These are phyloP conservation scores for Ceratocystiopsis sp. DNA, from an alignment of 2,329 filamentous ascomycete species.

Conservation along the genomic window DNA sequence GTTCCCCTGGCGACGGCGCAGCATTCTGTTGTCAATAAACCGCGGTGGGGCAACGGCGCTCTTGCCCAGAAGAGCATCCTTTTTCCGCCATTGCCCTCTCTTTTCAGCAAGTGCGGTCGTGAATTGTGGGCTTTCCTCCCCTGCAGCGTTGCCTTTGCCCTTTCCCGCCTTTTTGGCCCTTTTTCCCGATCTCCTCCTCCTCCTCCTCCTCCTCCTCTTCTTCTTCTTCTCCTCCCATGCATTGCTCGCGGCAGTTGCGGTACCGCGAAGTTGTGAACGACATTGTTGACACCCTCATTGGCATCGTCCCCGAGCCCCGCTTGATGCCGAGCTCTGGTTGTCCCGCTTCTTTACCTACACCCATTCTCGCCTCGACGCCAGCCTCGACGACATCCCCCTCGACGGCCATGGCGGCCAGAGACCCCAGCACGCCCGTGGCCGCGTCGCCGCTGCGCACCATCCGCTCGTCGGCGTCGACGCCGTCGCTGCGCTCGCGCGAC, in stretches of 20 bases:
- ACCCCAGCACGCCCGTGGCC: too few relatives aligned
- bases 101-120: too few relatives aligned
- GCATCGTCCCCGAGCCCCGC: slow-evolving; percentile 23
- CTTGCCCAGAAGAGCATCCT: too few relatives aligned
- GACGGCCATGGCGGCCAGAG: too few relatives aligned
- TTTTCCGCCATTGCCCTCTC: too few relatives aligned
- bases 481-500: slow-evolving; percentile 58
- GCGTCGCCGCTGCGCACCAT: slow-evolving; percentile 20
- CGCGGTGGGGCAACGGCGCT: too few relatives aligned
- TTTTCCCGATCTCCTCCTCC: too few relatives aligned
- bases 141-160: neutral
- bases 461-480: slow-evolving; percentile 58
- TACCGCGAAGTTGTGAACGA: slow-evolving; percentile 13
- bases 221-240: slow-evolving; percentile 9
- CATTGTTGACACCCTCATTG: slow-evolving; percentile 17
- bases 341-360: slow-evolving; percentile 4
- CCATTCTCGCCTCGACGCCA: too few relatives aligned
- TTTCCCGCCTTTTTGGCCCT: neutral
- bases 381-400: too few relatives aligned
- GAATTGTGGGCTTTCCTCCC: too few relatives aligned
- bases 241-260: slow-evolving; percentile 13
- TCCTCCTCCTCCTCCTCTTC: neutral
- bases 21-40: too few relatives aligned
- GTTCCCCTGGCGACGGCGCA: neutral
- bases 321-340: slow-evolving; percentile 22